phyloP scores from a whole-genome alignment of 768 basidiomycete species.

The Phylloporus sp. region DNA sequence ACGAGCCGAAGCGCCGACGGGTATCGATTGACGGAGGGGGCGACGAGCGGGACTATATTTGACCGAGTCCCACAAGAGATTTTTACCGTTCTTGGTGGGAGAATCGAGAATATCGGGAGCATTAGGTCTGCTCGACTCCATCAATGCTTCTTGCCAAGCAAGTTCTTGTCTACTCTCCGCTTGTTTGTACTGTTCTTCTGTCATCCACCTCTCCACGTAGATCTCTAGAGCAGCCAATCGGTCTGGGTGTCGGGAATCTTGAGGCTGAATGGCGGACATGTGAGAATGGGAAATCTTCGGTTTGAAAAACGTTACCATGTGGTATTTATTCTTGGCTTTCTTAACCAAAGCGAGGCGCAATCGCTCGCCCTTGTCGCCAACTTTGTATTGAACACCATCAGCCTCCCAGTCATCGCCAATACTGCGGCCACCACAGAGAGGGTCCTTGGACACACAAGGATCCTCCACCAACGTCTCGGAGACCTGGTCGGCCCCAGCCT shows the following conservation, averaged over 20 bases:
- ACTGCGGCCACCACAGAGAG: conserved; percentile 49
- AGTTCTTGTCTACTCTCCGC: conserved; percentile 58
- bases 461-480: conserved; percentile 48
- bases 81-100: conserved; percentile 50
- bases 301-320: conserved; percentile 54
- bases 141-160: conserved; percentile 62
- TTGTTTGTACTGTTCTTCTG: conserved; percentile 64
- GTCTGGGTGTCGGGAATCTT: conserved; percentile 76
- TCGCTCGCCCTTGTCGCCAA: conserved; percentile 64
- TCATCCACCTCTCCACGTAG: conserved; percentile 74
- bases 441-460: conserved; percentile 43
- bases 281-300: conserved; percentile 9
- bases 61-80: conserved; percentile 65
- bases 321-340: conserved; percentile 62
- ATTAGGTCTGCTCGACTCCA: conserved; percentile 39
- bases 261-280: conserved; percentile 45
- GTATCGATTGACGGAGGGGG: conserved; percentile 45
- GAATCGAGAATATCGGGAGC: conserved; percentile 37
- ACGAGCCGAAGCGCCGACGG: conserved; percentile 39
- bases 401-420: conserved; percentile 76
- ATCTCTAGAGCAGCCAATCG: conserved; percentile 62
- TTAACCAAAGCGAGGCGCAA: conserved; percentile 68
- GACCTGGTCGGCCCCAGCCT: conserved; percentile 34
- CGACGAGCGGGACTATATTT: conserved; percentile 38
- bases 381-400: conserved; percentile 65